Evolutionary conservation across 2,329 filamentous ascomycete genomes (phyloP).

Genomic region (Acrocalymma vagum): DNA sequence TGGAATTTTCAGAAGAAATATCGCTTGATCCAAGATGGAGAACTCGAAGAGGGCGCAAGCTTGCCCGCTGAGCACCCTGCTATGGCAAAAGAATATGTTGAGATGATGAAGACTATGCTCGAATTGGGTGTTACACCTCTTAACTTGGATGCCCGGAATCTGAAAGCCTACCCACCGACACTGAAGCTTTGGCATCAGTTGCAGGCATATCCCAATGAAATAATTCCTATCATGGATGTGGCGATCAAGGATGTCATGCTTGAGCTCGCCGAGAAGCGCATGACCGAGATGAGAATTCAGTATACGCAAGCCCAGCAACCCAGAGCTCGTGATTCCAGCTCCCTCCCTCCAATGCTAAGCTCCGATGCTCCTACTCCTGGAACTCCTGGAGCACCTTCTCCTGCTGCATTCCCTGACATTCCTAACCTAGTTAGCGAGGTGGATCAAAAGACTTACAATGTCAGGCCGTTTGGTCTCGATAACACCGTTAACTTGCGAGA

Average conservation of each 20-base stretch:
- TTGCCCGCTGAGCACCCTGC: conserved; percentile 72
- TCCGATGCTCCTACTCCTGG: conserved; percentile 71
- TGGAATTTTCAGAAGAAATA: conserved; percentile 94
- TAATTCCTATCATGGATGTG: conserved; percentile 96
- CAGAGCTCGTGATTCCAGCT: conserved; percentile 66
- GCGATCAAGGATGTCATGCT: conserved; percentile 92
- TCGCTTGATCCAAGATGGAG: conserved; percentile 88
- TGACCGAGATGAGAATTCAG: conserved; percentile 69
- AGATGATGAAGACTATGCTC: conserved; percentile 89
- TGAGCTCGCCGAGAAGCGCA: conserved; percentile 83
- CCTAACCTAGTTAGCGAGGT: conserved; percentile 81
- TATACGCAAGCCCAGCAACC: conserved; percentile 63
- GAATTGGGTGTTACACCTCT: conserved; percentile 83
- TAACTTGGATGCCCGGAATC: conserved; percentile 86
- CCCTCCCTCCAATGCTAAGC: conserved; percentile 78
- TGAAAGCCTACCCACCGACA: conserved; percentile 92
- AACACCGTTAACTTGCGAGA: conserved; percentile 90
- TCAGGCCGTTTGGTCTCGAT: conserved; percentile 89
- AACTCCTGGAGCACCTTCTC: conserved; percentile 42
- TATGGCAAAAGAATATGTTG: conserved; percentile 82
- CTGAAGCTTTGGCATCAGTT: conserved; percentile 95
- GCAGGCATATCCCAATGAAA: conserved; percentile 93
- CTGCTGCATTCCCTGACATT: conserved; percentile 55
- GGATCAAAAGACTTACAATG: conserved; percentile 80
- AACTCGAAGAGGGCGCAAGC: conserved; percentile 75